A percentile compares a stretch with the other conserved stretches of the same genome.
phyloP scores from a whole-genome alignment of 805 yeast genomes.

The Cyberlindnera maritima region DNA sequence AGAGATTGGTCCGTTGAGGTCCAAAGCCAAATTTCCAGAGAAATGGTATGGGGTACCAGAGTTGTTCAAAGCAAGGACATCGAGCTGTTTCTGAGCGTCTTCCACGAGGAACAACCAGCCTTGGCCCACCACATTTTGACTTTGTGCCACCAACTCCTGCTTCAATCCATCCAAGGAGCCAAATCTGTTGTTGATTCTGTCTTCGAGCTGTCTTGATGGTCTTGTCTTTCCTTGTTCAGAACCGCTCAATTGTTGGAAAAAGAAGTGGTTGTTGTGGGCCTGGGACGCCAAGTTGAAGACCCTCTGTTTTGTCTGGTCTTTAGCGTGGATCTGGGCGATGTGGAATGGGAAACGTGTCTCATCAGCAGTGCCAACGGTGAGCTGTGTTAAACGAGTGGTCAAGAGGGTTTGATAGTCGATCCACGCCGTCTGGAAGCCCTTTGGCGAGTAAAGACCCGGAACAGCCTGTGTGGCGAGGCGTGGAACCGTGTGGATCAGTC shows the following conservation, averaged over 20 bases:
- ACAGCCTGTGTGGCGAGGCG: conserved; percentile 40
- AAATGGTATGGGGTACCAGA: conserved; percentile 77
- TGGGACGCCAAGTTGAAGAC: conserved; percentile 89
- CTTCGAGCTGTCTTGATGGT: conserved; percentile 36
- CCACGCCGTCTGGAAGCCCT: conserved; percentile 79
- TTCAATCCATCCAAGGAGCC: conserved; percentile 30
- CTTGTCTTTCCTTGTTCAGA: conserved; percentile 24
- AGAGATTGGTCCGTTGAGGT: conserved; percentile 70
- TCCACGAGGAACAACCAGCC: conserved; percentile 81
- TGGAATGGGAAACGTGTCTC: conserved; percentile 77
- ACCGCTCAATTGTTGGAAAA: conserved; percentile 57
- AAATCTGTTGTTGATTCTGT: conserved; percentile 36
- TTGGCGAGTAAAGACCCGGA: conserved; percentile 58
- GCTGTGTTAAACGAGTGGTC: conserved; percentile 55
- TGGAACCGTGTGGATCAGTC: conserved; percentile 62
- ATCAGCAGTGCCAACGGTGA: conserved; percentile 75
- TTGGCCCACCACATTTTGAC: conserved; percentile 43
- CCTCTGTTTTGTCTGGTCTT: conserved; percentile 60
- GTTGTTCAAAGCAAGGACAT: conserved; percentile 56
- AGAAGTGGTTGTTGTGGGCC: conserved; percentile 88
- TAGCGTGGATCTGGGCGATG: conserved; percentile 63
- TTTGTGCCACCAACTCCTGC: conserved; percentile 11
- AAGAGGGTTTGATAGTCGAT: conserved; percentile 68
- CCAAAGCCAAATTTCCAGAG: conserved; percentile 67
- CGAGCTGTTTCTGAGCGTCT: conserved; percentile 54